Conservation (phyloP, 2,329 filamentous ascomycete genomes). For the Lachnellula arida region DNA sequence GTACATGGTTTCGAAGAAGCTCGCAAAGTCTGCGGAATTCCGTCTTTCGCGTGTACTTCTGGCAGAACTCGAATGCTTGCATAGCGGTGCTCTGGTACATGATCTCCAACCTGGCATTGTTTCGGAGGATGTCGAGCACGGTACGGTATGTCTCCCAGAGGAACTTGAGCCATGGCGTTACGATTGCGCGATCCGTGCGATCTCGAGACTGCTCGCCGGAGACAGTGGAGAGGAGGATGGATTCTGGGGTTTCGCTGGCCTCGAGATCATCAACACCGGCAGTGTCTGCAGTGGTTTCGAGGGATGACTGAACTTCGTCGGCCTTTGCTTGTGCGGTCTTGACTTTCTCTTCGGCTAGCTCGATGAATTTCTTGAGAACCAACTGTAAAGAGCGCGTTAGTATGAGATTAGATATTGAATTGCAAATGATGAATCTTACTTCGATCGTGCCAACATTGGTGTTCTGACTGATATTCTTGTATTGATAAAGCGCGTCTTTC, state of each 20-base stretch:
- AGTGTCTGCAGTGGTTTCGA: conserved; percentile 69
- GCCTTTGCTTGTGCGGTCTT: conserved; percentile 93
- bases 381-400: conserved; percentile 46
- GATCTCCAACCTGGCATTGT: conserved; percentile 94
- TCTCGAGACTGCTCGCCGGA: conserved; percentile 97
- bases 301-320: conserved; percentile 84
- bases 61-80: conserved; percentile 98
- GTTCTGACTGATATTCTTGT: conserved; percentile 99
- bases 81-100: conserved; percentile 98
- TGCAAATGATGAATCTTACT: conserved; percentile 42
- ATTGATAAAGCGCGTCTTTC: conserved; percentile 98
- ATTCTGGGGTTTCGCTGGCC: conserved; percentile 95
- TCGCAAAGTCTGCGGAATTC: conserved; percentile 98
- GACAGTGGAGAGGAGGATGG: conserved; percentile 93
- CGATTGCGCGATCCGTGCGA: conserved; percentile 94
- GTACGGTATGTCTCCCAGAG: conserved; percentile 99
- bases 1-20: conserved; percentile 95
- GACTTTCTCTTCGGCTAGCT: conserved; percentile 93
- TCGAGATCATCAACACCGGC: conserved; percentile 90
- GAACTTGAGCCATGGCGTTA: conserved; percentile 99
- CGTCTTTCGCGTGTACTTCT: conserved; percentile 97
- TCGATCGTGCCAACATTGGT: conserved; percentile 98
- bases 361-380: conserved; percentile 96
- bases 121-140: conserved; percentile 96
- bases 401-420: background rate